Evolutionary conservation across 345 rosid genomes (phyloP).

Genomic region (Brassica napus): DNA sequence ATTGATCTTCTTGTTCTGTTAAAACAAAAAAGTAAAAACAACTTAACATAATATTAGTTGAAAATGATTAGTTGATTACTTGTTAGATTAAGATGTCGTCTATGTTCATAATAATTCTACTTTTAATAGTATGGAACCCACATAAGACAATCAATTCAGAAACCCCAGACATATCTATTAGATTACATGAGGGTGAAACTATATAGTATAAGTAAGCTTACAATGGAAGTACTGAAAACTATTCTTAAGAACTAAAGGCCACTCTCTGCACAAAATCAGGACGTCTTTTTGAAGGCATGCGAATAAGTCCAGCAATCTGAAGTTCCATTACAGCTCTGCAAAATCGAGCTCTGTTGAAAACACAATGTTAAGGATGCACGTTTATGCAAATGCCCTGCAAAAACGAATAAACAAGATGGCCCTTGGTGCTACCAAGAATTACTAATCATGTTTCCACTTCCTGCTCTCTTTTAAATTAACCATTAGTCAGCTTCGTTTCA

Average conservation of each 20-base stretch:
- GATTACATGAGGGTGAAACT: neutral
- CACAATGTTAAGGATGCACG: conserved; percentile 45
- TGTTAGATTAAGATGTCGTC: neutral
- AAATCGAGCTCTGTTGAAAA: conserved; percentile 68
- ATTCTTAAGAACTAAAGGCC: conserved; percentile 66
- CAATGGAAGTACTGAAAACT: conserved; percentile 1
- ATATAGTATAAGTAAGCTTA: neutral
- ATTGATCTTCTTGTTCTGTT: neutral
- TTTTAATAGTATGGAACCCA: neutral
- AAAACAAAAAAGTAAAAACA: neutral
- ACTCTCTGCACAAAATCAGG: conserved; percentile 84
- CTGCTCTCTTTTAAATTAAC: neutral
- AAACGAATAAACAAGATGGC: neutral
- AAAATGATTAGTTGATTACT: neutral
- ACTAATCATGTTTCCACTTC: neutral
- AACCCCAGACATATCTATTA: neutral
- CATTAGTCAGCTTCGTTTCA: neutral
- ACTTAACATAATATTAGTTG: neutral
- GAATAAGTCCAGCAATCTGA: conserved; percentile 83
- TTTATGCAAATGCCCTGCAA: neutral
- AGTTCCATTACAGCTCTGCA: conserved; percentile 87
- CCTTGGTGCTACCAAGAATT: neutral
- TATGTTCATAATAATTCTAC: neutral
- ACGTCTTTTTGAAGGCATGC: conserved; percentile 87
- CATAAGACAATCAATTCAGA: neutral